Evolutionary conservation across 169 alveolate genomes (phyloP), one percentile per base, ranked within the genome.

Genomic region (Eimeria falciformis): DNA sequence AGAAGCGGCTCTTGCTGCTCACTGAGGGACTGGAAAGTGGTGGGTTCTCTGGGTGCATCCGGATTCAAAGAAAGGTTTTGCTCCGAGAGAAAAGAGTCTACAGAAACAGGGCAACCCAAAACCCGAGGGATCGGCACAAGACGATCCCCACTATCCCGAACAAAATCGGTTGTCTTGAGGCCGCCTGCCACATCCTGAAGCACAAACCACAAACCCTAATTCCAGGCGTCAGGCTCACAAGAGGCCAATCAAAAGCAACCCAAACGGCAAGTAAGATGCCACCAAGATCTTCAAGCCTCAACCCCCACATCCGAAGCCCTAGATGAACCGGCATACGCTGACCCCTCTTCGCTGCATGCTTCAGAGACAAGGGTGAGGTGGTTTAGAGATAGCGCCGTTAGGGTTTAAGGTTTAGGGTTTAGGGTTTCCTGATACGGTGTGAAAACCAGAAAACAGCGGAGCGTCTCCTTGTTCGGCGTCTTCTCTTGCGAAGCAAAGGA

Each of bases 1-100:
- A 50, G 62, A 14, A 7, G n/a, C 62, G 7, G 14, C 7, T 11
- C n/a, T 50, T 50, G 14, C 62, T 11, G 62, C 82, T 21, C 65
- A 85, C 91, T 45, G 50, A 85, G 91, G 29, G 84, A 68, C 55
- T 21, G 45, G 55, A 85, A 85, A 27, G 91, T 85, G 55, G 65
- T 47, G 27, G 91, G 91, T 0, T 62, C n/a, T 5, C 65, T 66
- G 25, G 91, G 69, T 1, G 91, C 91, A 6, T 21, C 66, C 1
- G 91, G 84, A 29, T 65, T 17, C 9, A 66, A 50, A 0, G 91
- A 85, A 27, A 85, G 33, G 40, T 85, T 85, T 5, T 33, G 21
- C 29, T 85, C 91, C 17, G 68, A 40, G 3, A 37, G 68, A 46
- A 85, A 85, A 46, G 29, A 43, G 3, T 0, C 50, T 2, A 71